Evolutionary conservation across 352 stramenopile genomes (phyloP), one percentile per base, ranked within the genome.

Genomic region (Phytophthora melonis): DNA sequence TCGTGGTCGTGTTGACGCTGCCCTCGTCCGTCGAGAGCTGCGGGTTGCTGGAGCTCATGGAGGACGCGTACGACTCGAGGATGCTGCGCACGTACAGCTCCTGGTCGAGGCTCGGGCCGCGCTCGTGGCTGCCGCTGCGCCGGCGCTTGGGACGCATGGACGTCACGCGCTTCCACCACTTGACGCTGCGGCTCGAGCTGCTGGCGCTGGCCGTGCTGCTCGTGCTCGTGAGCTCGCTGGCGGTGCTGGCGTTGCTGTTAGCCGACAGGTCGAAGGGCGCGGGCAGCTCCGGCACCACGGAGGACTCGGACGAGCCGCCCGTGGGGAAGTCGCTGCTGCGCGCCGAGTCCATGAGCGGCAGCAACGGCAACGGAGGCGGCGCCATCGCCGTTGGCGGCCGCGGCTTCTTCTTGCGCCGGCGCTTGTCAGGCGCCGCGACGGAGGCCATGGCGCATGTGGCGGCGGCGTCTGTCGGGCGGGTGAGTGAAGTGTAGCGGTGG

Each of bases 61-160:
- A 93, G 61, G 86, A 93, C 72, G 77, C 79, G 68, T 91, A 92
- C 43, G 86, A 93, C 70, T 93, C 86, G 66, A 93, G 83, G 57
- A 93, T 88, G 54, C 79, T 91, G 54, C 86, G 82, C 66, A 92
- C 81, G 68, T 91, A 92, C 39, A 92, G 67, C 68, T 93, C 86
- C 58, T 91, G 84, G 72, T 92, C 84, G 13, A 81, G 25, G 52
- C 61, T 86, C 21, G 53, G 41, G 41, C 41, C 39, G 50, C 73
- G 53, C 27, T 79, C 45, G 58, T 72, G 13, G 34, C 60, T 67
- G 52, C 32, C n/a, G 36, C 73, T 64, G 19, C 70, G 63, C 9
- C 34, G 34, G 2, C 34, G 11, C 63, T 72, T 78, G 18, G 54
- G 66, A 8, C 77, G 67, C 58, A 79, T 81, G 7, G 63, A 54